Conservation (phyloP, 257 asterid genomes). For the Solanum clarkiae region DNA sequence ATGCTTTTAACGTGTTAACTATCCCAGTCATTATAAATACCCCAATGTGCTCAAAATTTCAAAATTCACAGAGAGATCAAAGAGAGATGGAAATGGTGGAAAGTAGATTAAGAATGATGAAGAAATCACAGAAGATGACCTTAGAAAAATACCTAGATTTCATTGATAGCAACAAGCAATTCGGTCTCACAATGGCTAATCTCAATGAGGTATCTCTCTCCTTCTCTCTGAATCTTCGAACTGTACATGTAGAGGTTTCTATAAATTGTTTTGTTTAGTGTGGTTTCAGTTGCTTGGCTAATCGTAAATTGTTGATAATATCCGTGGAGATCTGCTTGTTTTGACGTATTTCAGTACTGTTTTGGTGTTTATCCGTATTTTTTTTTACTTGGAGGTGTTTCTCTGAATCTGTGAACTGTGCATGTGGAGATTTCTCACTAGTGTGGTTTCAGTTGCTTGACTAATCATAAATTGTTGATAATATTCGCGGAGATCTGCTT, state of each 20-base stretch:
- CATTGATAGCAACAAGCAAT: conserved; percentile 1
- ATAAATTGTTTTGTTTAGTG: background rate
- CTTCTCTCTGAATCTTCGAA: background rate
- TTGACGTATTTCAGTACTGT: background rate
- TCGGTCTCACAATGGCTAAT: conserved; percentile 1
- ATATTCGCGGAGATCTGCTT: background rate
- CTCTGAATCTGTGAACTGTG: background rate
- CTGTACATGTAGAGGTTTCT: background rate
- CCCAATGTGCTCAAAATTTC: background rate
- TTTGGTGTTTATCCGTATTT: no score
- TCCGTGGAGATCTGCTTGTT: background rate
- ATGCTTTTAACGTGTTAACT: background rate
- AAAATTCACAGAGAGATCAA: background rate
- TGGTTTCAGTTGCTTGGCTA: background rate
- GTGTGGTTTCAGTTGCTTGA: background rate
- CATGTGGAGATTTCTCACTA: background rate
- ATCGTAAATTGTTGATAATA: background rate
- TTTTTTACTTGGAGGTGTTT: background rate
- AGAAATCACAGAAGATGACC: conserved; percentile 2
- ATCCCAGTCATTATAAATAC: background rate
- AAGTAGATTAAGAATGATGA: background rate
- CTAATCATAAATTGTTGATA: background rate
- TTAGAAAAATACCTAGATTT: conserved; percentile 13
- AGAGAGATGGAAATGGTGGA: background rate
- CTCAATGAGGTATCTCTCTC: conserved; percentile 1